phyloP scores from a whole-genome alignment of 2,329 filamentous ascomycete species.

The Dactylellina haptotyla region DNA sequence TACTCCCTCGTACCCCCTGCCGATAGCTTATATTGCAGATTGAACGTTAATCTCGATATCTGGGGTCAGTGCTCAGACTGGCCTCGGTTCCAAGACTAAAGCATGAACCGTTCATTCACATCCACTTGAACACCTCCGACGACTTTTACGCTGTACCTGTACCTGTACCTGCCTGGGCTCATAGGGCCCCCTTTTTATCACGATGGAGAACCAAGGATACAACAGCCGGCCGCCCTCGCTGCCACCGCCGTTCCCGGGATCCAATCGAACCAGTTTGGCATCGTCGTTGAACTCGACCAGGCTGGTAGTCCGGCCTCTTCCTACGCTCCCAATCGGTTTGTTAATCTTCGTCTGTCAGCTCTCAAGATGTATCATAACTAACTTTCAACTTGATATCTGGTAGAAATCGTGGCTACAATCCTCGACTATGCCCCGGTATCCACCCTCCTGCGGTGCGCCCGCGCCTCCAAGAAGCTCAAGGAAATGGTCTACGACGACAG shows the following conservation, averaged over 20 bases:
- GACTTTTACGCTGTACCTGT: no score
- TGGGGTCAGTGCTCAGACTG: no score
- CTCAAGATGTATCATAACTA: background rate
- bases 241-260: constrained; percentile 48
- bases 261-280: constrained; percentile 35
- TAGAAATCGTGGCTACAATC: constrained; percentile 87
- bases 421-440: constrained; percentile 87
- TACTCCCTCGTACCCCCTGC: background rate
- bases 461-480: constrained; percentile 83
- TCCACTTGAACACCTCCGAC: background rate
- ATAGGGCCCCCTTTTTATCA: background rate
- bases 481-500: constrained; percentile 99
- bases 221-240: constrained; percentile 32
- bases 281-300: constrained; percentile 37
- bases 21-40: no score
- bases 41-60: no score
- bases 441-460: constrained; percentile 86
- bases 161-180: no score
- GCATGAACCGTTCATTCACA: constrained; percentile 7
- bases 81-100: background rate
- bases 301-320: constrained; percentile 40
- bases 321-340: constrained; percentile 39
- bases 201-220: constrained; percentile 30
- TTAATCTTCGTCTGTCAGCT: background rate
- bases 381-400: constrained; percentile 23